A percentile compares a stretch with the other conserved stretches of the same genome.
Conservation (phyloP, 106 monocot genomes). For the Xerophyta viscosa region DNA sequence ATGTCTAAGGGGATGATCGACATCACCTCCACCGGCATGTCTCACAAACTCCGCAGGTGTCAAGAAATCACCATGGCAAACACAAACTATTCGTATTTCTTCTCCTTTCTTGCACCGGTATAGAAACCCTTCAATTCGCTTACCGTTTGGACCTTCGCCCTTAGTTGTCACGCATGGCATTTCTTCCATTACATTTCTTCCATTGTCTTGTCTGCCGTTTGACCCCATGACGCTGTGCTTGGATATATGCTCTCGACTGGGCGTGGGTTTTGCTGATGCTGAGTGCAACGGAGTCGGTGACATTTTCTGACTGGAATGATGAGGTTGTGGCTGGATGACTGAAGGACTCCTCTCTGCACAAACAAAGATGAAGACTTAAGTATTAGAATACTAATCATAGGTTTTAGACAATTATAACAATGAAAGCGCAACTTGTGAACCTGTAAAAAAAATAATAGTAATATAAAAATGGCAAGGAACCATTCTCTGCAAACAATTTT, state of each 20-base stretch:
- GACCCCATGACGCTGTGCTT: neutral
- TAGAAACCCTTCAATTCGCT: conserved; percentile 38
- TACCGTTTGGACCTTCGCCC: conserved; percentile 29
- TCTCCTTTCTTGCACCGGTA: conserved; percentile 37
- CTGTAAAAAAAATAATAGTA: too few relatives aligned
- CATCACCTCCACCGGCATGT: conserved; percentile 46
- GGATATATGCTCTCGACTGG: conserved; percentile 1
- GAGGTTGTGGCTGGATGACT: neutral
- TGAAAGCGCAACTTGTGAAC: too few relatives aligned
- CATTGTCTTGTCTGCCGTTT: conserved; percentile 13
- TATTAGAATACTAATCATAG: too few relatives aligned
- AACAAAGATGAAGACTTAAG: neutral
- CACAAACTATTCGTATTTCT: conserved; percentile 36
- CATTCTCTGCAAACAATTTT: too few relatives aligned
- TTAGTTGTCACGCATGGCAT: conserved; percentile 42
- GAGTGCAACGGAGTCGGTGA: neutral
- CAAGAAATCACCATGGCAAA: conserved; percentile 41
- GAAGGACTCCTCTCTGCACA: conserved; percentile 2
- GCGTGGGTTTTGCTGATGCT: conserved; percentile 1
- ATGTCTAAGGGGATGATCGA: conserved; percentile 30
- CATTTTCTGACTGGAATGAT: neutral
- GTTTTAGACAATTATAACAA: too few relatives aligned
- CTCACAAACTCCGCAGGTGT: conserved; percentile 43
- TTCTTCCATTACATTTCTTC: conserved; percentile 28
- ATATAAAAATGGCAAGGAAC: too few relatives aligned